These are phyloP conservation scores for Ogataea ramenticola DNA, from an alignment of 805 yeast genomes.

Conservation along the genomic window DNA sequence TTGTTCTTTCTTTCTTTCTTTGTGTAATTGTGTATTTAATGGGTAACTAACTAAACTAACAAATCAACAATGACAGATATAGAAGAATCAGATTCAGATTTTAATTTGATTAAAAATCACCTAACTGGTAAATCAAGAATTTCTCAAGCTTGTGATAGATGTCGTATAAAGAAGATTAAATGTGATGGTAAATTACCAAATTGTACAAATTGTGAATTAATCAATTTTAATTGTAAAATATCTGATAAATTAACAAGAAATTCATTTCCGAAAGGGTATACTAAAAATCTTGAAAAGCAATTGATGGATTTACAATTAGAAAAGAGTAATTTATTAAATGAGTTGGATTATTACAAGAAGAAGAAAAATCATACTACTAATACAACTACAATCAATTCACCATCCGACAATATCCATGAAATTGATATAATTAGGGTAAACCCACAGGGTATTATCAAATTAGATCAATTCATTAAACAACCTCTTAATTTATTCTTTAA, in stretches of 20 bases:
- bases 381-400: neutral
- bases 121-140: conserved; percentile 39
- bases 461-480: conserved; percentile 22
- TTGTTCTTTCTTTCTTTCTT: too few relatives aligned
- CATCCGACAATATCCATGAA: conserved; percentile 10
- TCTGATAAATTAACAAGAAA: conserved; percentile 69
- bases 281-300: conserved; percentile 63
- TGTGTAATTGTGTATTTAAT: too few relatives aligned
- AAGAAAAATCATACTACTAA: conserved; percentile 1
- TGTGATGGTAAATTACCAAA: conserved; percentile 66
- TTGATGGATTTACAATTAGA: conserved; percentile 56
- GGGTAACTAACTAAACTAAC: too few relatives aligned
- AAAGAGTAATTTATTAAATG: conserved; percentile 31
- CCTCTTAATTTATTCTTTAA: conserved; percentile 17
- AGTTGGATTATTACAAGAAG: conserved; percentile 21
- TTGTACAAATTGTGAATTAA: conserved; percentile 59
- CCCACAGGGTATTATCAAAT: conserved; percentile 13
- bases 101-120: conserved; percentile 25
- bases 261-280: conserved; percentile 77
- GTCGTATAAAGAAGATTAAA: conserved; percentile 67
- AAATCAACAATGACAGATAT: too few relatives aligned
- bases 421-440: conserved; percentile 6
- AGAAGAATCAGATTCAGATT: neutral
- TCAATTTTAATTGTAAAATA: conserved; percentile 62
- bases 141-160: conserved; percentile 77